Percentiles rank a stretch among this genome's conserved stretches.
Evolutionary conservation across 176 grass and related monocot species (phyloP).

Genomic region (Zoysia pacifica): DNA sequence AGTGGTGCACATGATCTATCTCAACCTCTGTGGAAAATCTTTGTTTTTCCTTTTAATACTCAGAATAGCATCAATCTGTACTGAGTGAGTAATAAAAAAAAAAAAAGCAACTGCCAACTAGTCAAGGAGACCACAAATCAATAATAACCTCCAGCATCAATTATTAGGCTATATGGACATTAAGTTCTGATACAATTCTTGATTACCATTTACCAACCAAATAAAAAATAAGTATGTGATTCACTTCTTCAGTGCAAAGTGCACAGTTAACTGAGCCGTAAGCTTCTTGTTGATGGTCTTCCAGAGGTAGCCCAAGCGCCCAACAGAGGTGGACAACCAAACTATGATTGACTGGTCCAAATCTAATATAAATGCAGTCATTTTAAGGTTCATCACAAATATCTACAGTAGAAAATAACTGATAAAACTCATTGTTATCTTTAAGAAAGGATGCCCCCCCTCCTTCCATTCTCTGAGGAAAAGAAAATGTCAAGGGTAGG

Average conservation of each 20-base stretch:
- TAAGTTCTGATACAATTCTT: conserved; percentile 15
- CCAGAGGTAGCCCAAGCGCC: not conserved
- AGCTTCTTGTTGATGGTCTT: not conserved
- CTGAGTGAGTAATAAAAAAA: conserved; percentile 27
- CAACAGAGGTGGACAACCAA: conserved; percentile 9
- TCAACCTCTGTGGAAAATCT: not conserved
- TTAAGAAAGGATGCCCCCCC: not conserved
- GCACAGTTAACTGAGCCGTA: not conserved
- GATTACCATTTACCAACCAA: not conserved
- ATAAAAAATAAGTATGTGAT: not conserved
- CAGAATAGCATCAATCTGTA: not conserved
- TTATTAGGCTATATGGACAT: not conserved
- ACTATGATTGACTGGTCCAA: not conserved
- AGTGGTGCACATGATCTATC: conserved; percentile 39
- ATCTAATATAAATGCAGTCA: not conserved
- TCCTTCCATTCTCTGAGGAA: not conserved
- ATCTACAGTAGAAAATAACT: not conserved
- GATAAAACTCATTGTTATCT: not conserved
- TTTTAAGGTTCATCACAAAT: conserved; percentile 5
- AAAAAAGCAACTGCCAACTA: not conserved
- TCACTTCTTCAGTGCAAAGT: conserved; percentile 2
- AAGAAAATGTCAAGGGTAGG: not conserved
- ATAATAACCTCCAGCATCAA: not conserved
- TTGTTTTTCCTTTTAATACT: not conserved
- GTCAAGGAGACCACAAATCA: not conserved